Evolutionary conservation across 192 early-diverging fungal species (phyloP).

Genomic region (Backusella morwellensis): DNA sequence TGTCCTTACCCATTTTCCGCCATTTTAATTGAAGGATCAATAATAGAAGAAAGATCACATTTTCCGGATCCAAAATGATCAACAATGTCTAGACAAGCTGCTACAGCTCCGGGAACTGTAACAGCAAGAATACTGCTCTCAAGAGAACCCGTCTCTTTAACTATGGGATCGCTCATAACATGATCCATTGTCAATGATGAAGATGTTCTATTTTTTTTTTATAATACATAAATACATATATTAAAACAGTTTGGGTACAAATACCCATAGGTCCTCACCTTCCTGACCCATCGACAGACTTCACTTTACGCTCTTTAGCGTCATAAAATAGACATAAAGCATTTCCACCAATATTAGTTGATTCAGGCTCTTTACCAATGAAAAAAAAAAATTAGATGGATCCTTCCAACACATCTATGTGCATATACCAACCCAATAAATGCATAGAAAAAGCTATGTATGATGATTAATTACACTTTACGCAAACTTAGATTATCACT

Average conservation of each 20-base stretch:
- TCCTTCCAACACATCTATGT: background rate
- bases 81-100: slow-evolving; percentile 67
- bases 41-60: slow-evolving; percentile 50
- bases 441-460: slow-evolving; percentile 56
- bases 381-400: background rate
- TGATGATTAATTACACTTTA: background rate
- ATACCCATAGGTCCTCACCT: slow-evolving; percentile 20
- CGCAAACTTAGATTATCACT: background rate
- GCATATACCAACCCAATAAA: slow-evolving; percentile 47
- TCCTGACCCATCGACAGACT: slow-evolving; percentile 58
- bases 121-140: slow-evolving; percentile 40
- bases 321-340: slow-evolving; percentile 77
- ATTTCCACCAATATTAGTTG: slow-evolving; percentile 77
- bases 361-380: slow-evolving; percentile 53
- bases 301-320: slow-evolving; percentile 49
- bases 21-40: slow-evolving; percentile 63
- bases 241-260: background rate
- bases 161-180: slow-evolving; percentile 28
- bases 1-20: slow-evolving; percentile 61
- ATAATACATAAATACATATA: background rate
- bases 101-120: slow-evolving; percentile 75
- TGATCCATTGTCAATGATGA: slow-evolving; percentile 52
- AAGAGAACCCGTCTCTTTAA: slow-evolving; percentile 34
- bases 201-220: slow-evolving; percentile 40
- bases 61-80: slow-evolving; percentile 60